phyloP scores from a whole-genome alignment of 805 yeast species.

The Kodamaea restingae region DNA sequence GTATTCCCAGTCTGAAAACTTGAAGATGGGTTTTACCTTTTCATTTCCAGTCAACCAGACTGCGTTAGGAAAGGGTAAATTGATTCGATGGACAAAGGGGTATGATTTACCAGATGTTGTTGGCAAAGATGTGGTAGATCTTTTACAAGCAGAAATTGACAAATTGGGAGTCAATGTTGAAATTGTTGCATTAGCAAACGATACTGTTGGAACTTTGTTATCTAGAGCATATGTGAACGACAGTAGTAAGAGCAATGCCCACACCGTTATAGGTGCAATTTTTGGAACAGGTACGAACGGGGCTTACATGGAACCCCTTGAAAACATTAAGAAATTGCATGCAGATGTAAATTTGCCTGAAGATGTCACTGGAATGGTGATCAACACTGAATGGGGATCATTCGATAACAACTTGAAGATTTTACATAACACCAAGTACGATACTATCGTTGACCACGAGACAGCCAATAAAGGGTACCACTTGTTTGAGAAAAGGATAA shows the following conservation, averaged over 20 bases:
- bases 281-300: conserved; percentile 99
- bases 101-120: conserved; percentile 82
- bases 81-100: conserved; percentile 96
- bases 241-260: conserved; percentile 58
- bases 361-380: conserved; percentile 67
- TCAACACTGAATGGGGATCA: conserved; percentile 98
- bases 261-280: conserved; percentile 82
- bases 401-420: conserved; percentile 78
- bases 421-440: conserved; percentile 78
- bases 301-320: conserved; percentile 79
- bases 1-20: conserved; percentile 19
- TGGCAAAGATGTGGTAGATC: conserved; percentile 73
- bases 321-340: conserved; percentile 63
- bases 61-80: conserved; percentile 70
- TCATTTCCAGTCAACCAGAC: conserved; percentile 90
- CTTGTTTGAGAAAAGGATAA: conserved; percentile 86
- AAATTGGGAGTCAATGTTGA: conserved; percentile 54
- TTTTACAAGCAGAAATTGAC: conserved; percentile 69
- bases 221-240: conserved; percentile 79
- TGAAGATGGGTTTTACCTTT: conserved; percentile 89
- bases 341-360: conserved; percentile 21
- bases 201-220: conserved; percentile 90
- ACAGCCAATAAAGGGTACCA: conserved; percentile 86
- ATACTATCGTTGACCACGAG: conserved; percentile 59
- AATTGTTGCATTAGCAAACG: conserved; percentile 89